Evolutionary conservation across 192 early-diverging fungal species (phyloP).

Genomic region (Entophlyctis helioformis): DNA sequence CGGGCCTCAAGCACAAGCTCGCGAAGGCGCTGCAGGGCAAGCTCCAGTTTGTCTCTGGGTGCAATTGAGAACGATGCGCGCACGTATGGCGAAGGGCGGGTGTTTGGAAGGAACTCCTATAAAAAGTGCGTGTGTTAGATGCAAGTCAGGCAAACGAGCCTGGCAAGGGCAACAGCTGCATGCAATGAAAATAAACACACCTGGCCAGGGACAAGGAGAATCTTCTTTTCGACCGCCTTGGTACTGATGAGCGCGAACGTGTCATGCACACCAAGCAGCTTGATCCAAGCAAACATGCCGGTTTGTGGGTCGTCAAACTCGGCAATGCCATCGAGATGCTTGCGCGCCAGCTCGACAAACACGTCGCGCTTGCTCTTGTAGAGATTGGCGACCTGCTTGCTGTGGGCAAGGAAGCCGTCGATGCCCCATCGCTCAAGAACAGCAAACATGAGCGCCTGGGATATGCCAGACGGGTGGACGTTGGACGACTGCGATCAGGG

Average conservation of each 20-base stretch:
- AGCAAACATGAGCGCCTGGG: conserved; percentile 62
- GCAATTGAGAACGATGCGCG: conserved; percentile 34
- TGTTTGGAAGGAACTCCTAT: conserved; percentile 41
- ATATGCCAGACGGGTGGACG: conserved; percentile 72
- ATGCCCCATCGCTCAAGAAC: conserved; percentile 72
- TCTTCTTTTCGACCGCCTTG: conserved; percentile 41
- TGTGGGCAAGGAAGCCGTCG: conserved; percentile 64
- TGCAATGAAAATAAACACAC: conserved; percentile 8
- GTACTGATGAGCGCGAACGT: conserved; percentile 24
- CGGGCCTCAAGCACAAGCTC: conserved; percentile 20
- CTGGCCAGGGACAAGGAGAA: conserved; percentile 42
- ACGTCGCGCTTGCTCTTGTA: conserved; percentile 59
- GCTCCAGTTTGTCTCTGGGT: conserved; percentile 29
- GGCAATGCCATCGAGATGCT: conserved; percentile 43
- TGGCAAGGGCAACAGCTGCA: neutral
- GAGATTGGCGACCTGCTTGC: conserved; percentile 52
- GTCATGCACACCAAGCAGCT: conserved; percentile 28
- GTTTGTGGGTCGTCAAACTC: conserved; percentile 27
- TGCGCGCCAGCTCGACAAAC: conserved; percentile 51
- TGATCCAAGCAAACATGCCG: conserved; percentile 92
- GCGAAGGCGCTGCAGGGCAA: conserved; percentile 23
- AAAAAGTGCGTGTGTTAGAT: no score
- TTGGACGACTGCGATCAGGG: conserved; percentile 35
- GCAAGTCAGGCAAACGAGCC: no score
- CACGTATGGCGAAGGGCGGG: conserved; percentile 29